Evolutionary conservation across 1,139 yeast genomes (phyloP), one percentile per base, ranked within the genome.

Genomic region (Pichia inconspicua): DNA sequence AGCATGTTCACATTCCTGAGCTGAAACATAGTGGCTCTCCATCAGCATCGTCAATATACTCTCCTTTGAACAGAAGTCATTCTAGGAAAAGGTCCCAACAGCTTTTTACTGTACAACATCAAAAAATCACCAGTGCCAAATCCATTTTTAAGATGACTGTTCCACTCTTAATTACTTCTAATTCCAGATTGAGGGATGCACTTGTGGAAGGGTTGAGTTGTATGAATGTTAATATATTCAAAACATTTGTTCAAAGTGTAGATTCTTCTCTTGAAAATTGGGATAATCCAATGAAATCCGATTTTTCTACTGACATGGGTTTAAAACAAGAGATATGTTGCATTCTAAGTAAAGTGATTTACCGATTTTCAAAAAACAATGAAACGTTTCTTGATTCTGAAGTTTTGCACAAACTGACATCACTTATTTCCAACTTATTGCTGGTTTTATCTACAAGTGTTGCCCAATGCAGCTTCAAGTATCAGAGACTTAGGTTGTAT

Each of bases 101-200:
- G 56, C 76, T 86, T 60, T 80, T 84, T 58, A 80, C 84, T 0
- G 83, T 87, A 44, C 96, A 88, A 57, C 95, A 87, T 59, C 96
- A 89, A 60, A 83, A 88, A 46, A 90, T 94, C 47, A 90, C 96
- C 0, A 87, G 97, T 54, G 97, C 96, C 0, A 82, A 85, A 54
- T 84, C 96, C 0, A 82, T 94, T 2, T 94, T 94, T 67, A 75
- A 85, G 49, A 82, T 92, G 84, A 94, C 89, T 0, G 69, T 88
- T 40, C 97, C 97, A 0, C 68, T 92, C 34, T 67, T 94, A 46
- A 82, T 78, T 36, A 81, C 89, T 0, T 80, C 81, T 8, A 89
- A 87, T 54, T 73, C 78, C 1, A 74, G 82, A 58, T 79, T 92
- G 7, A 74, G 88, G 51, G 96, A 90, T 56, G 92, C 97, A 0